Evolutionary conservation across 495 filamentous ascomycete genomes (phyloP), one percentile per base, ranked within the genome.

Genomic region (Neurospora intermedia): DNA sequence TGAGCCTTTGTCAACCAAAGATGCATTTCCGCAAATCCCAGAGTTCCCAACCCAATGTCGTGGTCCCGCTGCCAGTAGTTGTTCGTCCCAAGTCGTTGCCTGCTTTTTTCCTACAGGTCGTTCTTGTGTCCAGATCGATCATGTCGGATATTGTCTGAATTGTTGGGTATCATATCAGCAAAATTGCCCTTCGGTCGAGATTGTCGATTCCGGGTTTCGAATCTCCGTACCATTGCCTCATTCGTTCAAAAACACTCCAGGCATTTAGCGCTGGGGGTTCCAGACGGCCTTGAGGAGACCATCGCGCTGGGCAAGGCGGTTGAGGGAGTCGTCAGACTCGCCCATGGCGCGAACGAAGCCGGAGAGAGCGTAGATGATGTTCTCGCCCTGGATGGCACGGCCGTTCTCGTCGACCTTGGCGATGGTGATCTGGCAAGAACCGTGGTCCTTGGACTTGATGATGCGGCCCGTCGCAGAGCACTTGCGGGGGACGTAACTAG

Each of bases 401-500:
- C 96, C 95, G 86, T 92, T 94, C 89, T 99, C 96, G 85, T 98
- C 96, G 77, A 99, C 93, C 86, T 96, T 96, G 82, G 90, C 93
- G 81, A 96, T 87, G 77, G 91, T 91, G 83, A 97, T 92, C 87
- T 97, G 92, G 78, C 94, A 94, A 72, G 92, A 94, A 78, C 92
- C 93, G 88, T 96, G 93, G 86, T 96, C 96, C 87, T 98, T 97
- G 87, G 96, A 93, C 88, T 97, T 97, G 90, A 98, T 97, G 90
- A 98, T 97, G 85, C 93, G 90, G 91, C 92, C 92, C 84, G 93
- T 95, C 80, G 93, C 93, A 84, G 89, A 92, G 91, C 93, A 95
- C 90, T 95, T 99, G 89, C 96, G 94, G 84, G 96, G 95, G 88
- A 98, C 94, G 89, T 98, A 98, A 84, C 94, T 97, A 82, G 75